phyloP scores from a whole-genome alignment of 148 eudicot species.

The Silene latifolia region DNA sequence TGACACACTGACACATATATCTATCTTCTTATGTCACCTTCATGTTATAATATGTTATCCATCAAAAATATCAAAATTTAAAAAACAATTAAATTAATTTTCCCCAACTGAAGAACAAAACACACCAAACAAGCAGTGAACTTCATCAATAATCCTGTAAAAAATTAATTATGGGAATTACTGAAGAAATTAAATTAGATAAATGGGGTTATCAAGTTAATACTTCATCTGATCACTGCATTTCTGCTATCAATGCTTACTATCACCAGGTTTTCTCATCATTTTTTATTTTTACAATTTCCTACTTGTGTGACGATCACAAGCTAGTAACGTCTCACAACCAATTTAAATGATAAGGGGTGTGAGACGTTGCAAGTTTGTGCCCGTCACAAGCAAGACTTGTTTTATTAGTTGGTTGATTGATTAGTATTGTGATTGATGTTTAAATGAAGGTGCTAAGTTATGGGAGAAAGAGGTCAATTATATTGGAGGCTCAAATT shows the following conservation, averaged over 20 bases:
- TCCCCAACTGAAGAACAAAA: background rate
- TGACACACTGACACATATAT: background rate
- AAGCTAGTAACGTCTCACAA: too few relatives aligned
- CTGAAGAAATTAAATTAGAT: slow-evolving; percentile 37
- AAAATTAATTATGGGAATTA: slow-evolving; percentile 22
- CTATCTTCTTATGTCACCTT: background rate
- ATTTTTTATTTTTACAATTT: too few relatives aligned
- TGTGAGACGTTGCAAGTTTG: too few relatives aligned
- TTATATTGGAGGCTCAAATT: slow-evolving; percentile 60
- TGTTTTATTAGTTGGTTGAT: background rate
- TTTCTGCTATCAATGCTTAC: slow-evolving; percentile 66
- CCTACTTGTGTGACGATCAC: too few relatives aligned
- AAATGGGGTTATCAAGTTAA: slow-evolving; percentile 75
- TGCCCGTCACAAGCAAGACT: too few relatives aligned
- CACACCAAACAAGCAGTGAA: background rate
- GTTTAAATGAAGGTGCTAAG: slow-evolving; percentile 48
- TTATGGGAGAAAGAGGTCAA: slow-evolving; percentile 64
- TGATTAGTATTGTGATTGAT: background rate
- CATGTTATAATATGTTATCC: background rate
- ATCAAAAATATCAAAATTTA: background rate
- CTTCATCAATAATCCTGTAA: background rate
- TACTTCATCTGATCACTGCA: slow-evolving; percentile 63
- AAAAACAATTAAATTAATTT: background rate
- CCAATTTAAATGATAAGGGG: too few relatives aligned
- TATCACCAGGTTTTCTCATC: slow-evolving; percentile 19